Percentiles rank a stretch among this genome's conserved stretches.
phyloP scores from a whole-genome alignment of 352 stramenopile species.

The Thraustochytrium sp. region DNA sequence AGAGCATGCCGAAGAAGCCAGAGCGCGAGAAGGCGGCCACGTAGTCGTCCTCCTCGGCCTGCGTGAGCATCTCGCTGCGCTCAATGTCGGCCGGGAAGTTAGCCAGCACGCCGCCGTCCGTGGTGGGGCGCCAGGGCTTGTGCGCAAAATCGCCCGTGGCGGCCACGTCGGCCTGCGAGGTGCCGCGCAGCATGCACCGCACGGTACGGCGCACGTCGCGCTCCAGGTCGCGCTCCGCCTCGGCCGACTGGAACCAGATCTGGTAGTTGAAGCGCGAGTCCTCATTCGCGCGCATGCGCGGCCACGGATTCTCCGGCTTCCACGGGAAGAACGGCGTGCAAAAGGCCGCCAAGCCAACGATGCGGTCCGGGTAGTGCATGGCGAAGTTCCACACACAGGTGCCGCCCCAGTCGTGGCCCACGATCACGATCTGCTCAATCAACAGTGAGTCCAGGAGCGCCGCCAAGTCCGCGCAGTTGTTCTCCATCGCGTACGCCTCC shows the following conservation, averaged over 20 bases:
- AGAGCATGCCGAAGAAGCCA: constrained; percentile 59
- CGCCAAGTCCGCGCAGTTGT: constrained; percentile 58
- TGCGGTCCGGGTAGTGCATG: constrained; percentile 61
- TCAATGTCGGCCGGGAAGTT: constrained; percentile 51
- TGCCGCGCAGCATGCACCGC: constrained; percentile 3
- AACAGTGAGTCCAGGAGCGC: constrained; percentile 60
- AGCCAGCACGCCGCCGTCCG: constrained; percentile 30
- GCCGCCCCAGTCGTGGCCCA: constrained; percentile 68
- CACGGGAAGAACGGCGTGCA: constrained; percentile 65
- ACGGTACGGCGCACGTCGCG: constrained; percentile 47
- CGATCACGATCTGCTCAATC: constrained; percentile 63
- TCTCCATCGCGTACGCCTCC: constrained; percentile 60
- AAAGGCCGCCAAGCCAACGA: constrained; percentile 59
- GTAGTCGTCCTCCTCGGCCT: constrained; percentile 63
- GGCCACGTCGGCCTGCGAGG: not conserved
- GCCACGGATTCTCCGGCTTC: constrained; percentile 51
- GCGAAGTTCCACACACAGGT: constrained; percentile 64
- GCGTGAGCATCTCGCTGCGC: constrained; percentile 55
- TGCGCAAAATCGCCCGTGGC: not conserved
- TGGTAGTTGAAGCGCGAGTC: constrained; percentile 63
- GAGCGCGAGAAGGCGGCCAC: constrained; percentile 57
- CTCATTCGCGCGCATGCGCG: constrained; percentile 57
- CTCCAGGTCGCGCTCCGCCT: constrained; percentile 21
- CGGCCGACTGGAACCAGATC: constrained; percentile 56
- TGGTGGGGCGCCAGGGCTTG: constrained; percentile 48